Conservation (phyloP, 352 stramenopile species). For the Globisporangium rhizosaccharum region DNA sequence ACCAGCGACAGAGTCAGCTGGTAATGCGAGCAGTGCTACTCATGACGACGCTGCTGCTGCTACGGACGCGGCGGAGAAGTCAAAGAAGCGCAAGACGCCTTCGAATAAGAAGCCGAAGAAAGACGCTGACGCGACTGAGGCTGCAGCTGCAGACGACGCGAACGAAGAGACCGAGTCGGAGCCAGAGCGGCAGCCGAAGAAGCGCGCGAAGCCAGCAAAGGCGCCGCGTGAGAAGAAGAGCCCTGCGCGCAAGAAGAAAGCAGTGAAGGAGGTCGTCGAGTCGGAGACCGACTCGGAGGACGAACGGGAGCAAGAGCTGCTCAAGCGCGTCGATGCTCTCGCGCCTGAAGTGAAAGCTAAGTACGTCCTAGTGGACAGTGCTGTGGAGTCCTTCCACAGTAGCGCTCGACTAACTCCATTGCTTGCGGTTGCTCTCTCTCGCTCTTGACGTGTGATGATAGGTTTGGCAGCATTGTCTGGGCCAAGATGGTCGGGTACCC, state of each 20-base stretch:
- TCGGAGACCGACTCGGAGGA: constrained; percentile 32
- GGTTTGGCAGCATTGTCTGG: constrained; percentile 77
- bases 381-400: neutral
- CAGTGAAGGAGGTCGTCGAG: constrained; percentile 10
- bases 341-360: constrained; percentile 51
- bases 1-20: neutral
- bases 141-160: neutral
- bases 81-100: constrained; percentile 12
- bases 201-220: constrained; percentile 25
- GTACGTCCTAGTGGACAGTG: constrained; percentile 19
- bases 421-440: neutral
- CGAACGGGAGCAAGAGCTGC: constrained; percentile 28
- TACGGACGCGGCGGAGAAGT: neutral
- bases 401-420: neutral
- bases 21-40: neutral
- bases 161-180: constrained; percentile 46
- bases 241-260: constrained; percentile 43
- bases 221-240: constrained; percentile 21
- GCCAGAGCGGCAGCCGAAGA: constrained; percentile 40
- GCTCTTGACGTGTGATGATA: constrained; percentile 2
- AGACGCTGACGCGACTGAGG: constrained; percentile 1
- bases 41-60: neutral
- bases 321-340: constrained; percentile 41
- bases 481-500: constrained; percentile 78
- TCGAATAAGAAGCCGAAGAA: constrained; percentile 14